Evolutionary conservation across 495 filamentous ascomycete species (phyloP).

Genomic region (Lentithecium fluviatile): DNA sequence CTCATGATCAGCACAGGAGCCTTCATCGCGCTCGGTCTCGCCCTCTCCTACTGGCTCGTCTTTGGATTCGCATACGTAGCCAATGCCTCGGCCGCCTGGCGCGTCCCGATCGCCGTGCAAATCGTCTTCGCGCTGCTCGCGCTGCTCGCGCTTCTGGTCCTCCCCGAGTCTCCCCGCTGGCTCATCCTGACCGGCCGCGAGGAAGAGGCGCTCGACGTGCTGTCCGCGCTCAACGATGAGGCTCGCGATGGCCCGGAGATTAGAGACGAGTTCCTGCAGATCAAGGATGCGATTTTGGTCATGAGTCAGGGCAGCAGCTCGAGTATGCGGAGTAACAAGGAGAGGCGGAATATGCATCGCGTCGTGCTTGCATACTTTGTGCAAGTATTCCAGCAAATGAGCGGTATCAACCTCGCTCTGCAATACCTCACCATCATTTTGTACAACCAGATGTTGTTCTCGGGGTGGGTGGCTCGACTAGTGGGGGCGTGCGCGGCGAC

Average conservation of each 20-base stretch:
- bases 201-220: conserved; percentile 62
- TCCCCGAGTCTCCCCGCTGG: conserved; percentile 76
- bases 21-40: conserved; percentile 70
- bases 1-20: conserved; percentile 73
- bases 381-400: conserved; percentile 74
- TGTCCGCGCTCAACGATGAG: conserved; percentile 59
- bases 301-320: conserved; percentile 61
- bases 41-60: conserved; percentile 73
- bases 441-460: conserved; percentile 55
- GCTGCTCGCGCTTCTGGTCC: conserved; percentile 58
- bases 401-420: conserved; percentile 73
- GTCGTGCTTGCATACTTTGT: conserved; percentile 53
- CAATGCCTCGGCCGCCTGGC: conserved; percentile 64
- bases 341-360: conserved; percentile 72
- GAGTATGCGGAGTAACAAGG: conserved; percentile 69
- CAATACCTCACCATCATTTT: conserved; percentile 72
- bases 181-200: conserved; percentile 67
- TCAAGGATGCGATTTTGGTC: conserved; percentile 72
- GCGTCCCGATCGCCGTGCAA: conserved; percentile 73
- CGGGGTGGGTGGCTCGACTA: conserved; percentile 58
- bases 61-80: conserved; percentile 62
- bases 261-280: conserved; percentile 63
- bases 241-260: conserved; percentile 54
- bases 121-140: conserved; percentile 66
- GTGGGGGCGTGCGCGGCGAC: conserved; percentile 72